These are phyloP conservation scores for Gaeumannomyces sp. DNA, from an alignment of 2,329 filamentous ascomycete genomes.

Conservation along the genomic window DNA sequence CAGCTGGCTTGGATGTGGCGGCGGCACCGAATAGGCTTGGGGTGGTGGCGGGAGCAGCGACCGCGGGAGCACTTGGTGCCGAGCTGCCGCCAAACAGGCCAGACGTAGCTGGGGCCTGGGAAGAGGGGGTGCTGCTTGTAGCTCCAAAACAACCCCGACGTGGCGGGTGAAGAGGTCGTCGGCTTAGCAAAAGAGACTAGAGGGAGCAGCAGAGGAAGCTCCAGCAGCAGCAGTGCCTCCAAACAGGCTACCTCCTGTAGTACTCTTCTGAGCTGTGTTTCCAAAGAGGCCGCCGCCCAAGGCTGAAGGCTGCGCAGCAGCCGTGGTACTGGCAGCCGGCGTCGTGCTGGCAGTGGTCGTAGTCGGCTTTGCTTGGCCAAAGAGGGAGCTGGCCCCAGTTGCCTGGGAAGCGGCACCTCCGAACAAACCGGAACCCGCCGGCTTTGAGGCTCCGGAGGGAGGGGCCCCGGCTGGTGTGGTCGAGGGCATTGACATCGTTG, in stretches of 20 bases:
- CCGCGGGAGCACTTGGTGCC: not conserved
- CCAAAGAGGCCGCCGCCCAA: slow-evolving; percentile 8
- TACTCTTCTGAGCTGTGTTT: not conserved
- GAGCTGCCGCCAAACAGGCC: slow-evolving; percentile 12
- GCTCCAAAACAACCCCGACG: not conserved
- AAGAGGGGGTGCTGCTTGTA: not conserved
- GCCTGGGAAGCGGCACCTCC: slow-evolving; percentile 9
- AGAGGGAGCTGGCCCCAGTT: not conserved
- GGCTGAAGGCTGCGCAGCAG: not conserved
- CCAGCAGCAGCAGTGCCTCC: slow-evolving; percentile 3
- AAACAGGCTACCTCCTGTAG: slow-evolving; percentile 2
- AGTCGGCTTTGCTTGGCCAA: slow-evolving; percentile 6
- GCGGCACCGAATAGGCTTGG: slow-evolving; percentile 8
- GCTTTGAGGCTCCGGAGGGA: slow-evolving; percentile 30
- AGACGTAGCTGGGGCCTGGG: not conserved
- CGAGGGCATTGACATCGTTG: slow-evolving; percentile 40
- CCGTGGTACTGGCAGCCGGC: not conserved
- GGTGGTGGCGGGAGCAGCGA: not conserved
- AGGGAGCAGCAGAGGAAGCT: slow-evolving; percentile 2
- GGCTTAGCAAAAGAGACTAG: slow-evolving; percentile 3
- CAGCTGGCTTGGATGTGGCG: slow-evolving; percentile 6
- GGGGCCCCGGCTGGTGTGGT: slow-evolving; percentile 53
- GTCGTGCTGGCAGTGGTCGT: not conserved
- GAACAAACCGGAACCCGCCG: slow-evolving; percentile 13
- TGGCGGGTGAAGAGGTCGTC: not conserved